Base-by-base conservation (phyloP, 495 filamentous ascomycete genomes). In the Cetradonia linearis region DNA sequence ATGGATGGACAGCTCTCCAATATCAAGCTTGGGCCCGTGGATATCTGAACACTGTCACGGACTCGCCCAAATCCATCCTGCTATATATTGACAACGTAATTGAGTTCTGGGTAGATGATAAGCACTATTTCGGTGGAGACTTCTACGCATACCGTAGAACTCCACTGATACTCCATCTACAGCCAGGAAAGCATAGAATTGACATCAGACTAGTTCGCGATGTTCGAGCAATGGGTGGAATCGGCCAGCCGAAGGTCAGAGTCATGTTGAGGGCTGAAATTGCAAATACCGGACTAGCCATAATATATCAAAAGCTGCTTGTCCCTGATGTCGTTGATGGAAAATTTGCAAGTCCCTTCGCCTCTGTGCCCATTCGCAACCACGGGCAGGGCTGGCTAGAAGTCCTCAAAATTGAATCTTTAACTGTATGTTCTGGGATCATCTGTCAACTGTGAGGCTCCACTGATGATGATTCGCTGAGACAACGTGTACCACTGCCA, bases 11-110 rank as follows among this genome's bases (percentile, higher is more conserved):
- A 28, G 79, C 76, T 18, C 66, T 80, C 18, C 81, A 83, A 65
- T 83, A 79, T 66, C 81, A 83, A 64, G 78, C 78, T 14, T 84
- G 81, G 81, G 73, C 74, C 28, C 70, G 81, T 33, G 79, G 81
- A 20, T 66, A 67, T n/a, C 62, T 84, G 31, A 65, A 64, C 30
- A 66, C 82, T 50, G 53, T 60, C 42, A 62, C 44, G 28, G 47
- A 59, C 31, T 58, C 55, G 16, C 23, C 56, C 27, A 62, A 68
- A 56, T 71, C 68, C 27, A 60, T 81, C 49, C 66, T 73, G 3
- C 55, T 83, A 3, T 71, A 76, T 67, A 71, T 69, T 11, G 71
- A 76, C 49, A 62, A 70, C 46, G 64, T 80, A 34, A 65, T 82
- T 5, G 81, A 83, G 56, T 77, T 76, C 65, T 78, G 72, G 69